phyloP scores from a whole-genome alignment of 768 basidiomycete species.

The Calocybe indica region DNA sequence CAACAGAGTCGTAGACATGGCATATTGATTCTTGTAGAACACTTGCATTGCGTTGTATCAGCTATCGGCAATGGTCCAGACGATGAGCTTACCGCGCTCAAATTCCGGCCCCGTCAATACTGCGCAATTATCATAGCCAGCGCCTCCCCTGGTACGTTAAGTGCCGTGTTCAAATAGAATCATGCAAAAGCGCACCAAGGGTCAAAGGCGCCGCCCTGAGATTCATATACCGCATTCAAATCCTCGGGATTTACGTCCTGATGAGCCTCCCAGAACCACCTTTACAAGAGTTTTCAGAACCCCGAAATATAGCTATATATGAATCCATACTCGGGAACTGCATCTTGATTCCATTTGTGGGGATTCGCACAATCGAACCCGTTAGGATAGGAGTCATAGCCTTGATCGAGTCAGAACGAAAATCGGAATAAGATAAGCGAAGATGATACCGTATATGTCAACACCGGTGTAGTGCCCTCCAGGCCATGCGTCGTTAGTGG shows the following conservation, averaged over 20 bases:
- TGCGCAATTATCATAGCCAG: conserved; percentile 27
- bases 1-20: conserved; percentile 40
- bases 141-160: conserved; percentile 29
- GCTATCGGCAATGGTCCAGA: background rate
- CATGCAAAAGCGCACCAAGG: conserved; percentile 25
- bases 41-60: conserved; percentile 18
- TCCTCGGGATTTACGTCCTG: conserved; percentile 27
- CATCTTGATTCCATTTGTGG: conserved; percentile 34
- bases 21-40: conserved; percentile 42
- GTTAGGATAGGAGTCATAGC: conserved; percentile 44
- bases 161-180: background rate
- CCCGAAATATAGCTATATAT: background rate
- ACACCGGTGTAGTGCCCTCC: conserved; percentile 39
- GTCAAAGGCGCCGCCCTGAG: conserved; percentile 49
- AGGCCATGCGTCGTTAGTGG: conserved; percentile 41
- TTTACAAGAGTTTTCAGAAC: conserved; percentile 5
- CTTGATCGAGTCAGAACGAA: conserved; percentile 10
- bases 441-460: conserved; percentile 38
- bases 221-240: conserved; percentile 37
- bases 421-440: background rate
- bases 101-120: conserved; percentile 34
- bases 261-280: conserved; percentile 35
- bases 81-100: conserved; percentile 29
- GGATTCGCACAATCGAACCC: conserved; percentile 51
- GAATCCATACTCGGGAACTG: conserved; percentile 31